Percentiles rank a stretch among this genome's conserved stretches.
These are phyloP conservation scores for Ottelia alismoides DNA, from an alignment of 106 monocot genomes.

Conservation along the genomic window DNA sequence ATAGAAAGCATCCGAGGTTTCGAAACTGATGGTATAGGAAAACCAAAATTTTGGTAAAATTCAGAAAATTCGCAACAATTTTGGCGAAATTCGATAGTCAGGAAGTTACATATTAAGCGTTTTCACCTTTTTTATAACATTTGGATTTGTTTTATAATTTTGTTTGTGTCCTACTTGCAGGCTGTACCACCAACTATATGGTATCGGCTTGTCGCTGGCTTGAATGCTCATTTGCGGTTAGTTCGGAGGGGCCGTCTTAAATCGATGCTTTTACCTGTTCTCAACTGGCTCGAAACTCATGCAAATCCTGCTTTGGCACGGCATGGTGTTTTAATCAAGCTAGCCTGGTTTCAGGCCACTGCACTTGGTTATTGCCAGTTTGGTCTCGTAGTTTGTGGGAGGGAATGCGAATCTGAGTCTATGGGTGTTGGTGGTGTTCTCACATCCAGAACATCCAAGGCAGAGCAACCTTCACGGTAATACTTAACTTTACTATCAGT, in stretches of 20 bases:
- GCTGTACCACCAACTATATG: constrained; percentile 87
- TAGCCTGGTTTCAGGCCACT: constrained; percentile 84
- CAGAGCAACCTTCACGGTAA: constrained; percentile 38
- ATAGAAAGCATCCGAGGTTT: too few relatives aligned
- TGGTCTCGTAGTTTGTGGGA: constrained; percentile 57
- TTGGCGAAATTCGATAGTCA: too few relatives aligned
- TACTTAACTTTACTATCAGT: too few relatives aligned
- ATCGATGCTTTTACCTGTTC: constrained; percentile 42
- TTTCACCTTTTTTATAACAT: too few relatives aligned
- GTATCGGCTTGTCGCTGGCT: constrained; percentile 92
- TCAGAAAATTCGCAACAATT: too few relatives aligned
- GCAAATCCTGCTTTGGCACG: constrained; percentile 51
- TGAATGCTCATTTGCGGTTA: constrained; percentile 87
- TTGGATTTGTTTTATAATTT: too few relatives aligned
- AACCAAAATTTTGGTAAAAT: too few relatives aligned
- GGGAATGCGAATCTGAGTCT: constrained; percentile 22
- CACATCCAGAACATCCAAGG: constrained; percentile 19
- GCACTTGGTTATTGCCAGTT: constrained; percentile 64
- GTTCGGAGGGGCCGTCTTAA: constrained; percentile 70
- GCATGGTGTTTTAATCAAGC: constrained; percentile 40
- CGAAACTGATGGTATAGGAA: too few relatives aligned
- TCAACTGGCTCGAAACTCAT: constrained; percentile 70
- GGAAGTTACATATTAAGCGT: too few relatives aligned
- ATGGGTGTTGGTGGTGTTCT: constrained; percentile 21
- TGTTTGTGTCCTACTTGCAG: too few relatives aligned